Evolutionary conservation across 192 early-diverging fungal genomes (phyloP).

Genomic region (Coemansia sp.): DNA sequence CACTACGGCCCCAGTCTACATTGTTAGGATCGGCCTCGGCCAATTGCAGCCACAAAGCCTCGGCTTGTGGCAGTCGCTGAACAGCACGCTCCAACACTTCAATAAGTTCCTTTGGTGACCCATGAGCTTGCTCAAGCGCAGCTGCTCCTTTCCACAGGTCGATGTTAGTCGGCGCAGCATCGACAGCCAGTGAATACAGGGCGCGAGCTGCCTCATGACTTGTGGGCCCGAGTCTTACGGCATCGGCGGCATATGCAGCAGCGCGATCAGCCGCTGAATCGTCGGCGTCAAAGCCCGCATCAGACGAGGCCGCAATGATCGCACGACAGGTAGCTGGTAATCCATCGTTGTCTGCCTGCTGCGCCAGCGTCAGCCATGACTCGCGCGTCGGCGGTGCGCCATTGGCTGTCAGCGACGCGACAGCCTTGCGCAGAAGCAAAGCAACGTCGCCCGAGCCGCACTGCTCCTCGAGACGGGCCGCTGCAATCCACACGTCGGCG

Average conservation of each 20-base stretch:
- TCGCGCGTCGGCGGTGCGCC: conserved; percentile 71
- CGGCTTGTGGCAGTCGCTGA: conserved; percentile 85
- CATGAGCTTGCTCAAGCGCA: conserved; percentile 83
- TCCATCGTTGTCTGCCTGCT: conserved; percentile 77
- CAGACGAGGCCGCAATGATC: conserved; percentile 79
- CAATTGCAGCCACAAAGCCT: conserved; percentile 82
- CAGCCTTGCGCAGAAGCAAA: conserved; percentile 56
- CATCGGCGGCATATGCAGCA: conserved; percentile 88
- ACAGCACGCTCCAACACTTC: conserved; percentile 85
- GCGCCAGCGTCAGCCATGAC: conserved; percentile 89
- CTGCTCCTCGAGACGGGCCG: conserved; percentile 88
- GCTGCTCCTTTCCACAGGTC: conserved; percentile 88
- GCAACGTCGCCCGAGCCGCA: conserved; percentile 66
- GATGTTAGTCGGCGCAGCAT: conserved; percentile 73
- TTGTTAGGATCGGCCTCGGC: background rate
- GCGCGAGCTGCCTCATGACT: conserved; percentile 81
- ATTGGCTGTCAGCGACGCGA: conserved; percentile 60
- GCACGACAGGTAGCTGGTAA: conserved; percentile 79
- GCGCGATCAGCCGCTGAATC: conserved; percentile 79
- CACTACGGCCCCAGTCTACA: conserved; percentile 68
- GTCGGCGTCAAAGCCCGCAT: conserved; percentile 60
- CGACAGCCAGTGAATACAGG: conserved; percentile 82
- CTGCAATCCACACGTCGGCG: conserved; percentile 96
- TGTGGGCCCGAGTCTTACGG: conserved; percentile 64
- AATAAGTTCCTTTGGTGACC: conserved; percentile 67